These are phyloP conservation scores for Helminthosporium solani DNA, from an alignment of 2,329 filamentous ascomycete species.

Conservation along the genomic window DNA sequence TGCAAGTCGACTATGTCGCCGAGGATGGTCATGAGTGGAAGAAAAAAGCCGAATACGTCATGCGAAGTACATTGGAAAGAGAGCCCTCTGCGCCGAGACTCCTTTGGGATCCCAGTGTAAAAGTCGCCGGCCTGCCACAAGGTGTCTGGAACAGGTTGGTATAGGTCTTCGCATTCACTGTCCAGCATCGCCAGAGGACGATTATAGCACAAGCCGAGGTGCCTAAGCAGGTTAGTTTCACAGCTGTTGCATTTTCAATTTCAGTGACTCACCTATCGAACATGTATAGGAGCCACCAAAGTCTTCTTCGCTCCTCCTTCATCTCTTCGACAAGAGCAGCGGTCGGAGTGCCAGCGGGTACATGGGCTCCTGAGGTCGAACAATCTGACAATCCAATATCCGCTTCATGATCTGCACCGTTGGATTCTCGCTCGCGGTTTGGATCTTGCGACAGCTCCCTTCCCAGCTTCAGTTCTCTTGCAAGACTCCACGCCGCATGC, in stretches of 20 bases:
- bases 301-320: constrained; percentile 80
- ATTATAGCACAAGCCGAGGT: constrained; percentile 88
- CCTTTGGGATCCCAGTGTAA: constrained; percentile 49
- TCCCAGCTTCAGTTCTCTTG: constrained; percentile 83
- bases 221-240: constrained; percentile 50
- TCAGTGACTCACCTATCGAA: constrained; percentile 56
- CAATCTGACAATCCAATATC: constrained; percentile 37
- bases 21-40: constrained; percentile 89
- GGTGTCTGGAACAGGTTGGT: constrained; percentile 82
- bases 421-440: constrained; percentile 34
- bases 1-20: constrained; percentile 90
- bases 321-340: constrained; percentile 46
- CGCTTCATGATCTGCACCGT: constrained; percentile 39
- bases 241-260: background rate
- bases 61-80: constrained; percentile 82
- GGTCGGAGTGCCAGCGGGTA: constrained; percentile 32
- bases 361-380: constrained; percentile 27
- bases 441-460: constrained; percentile 70
- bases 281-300: constrained; percentile 93
- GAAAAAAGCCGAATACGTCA: constrained; percentile 87
- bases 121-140: constrained; percentile 85
- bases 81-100: constrained; percentile 58
- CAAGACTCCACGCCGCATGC: constrained; percentile 89
- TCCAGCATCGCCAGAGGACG: constrained; percentile 83
- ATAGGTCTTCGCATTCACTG: constrained; percentile 73